These are phyloP conservation scores for Cornus suecica DNA, from an alignment of 148 eudicot species.

Conservation along the genomic window DNA sequence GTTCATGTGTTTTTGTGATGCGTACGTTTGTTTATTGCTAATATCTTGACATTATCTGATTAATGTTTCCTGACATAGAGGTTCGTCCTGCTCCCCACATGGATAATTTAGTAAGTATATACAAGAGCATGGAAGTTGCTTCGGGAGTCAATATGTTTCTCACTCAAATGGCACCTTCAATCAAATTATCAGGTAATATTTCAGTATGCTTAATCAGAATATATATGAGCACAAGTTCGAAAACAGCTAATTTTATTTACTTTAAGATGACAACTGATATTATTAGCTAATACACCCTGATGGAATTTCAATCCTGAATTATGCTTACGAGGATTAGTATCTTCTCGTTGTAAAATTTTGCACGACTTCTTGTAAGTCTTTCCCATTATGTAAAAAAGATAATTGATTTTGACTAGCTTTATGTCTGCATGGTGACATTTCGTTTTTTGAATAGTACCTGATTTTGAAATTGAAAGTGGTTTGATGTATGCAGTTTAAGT, in stretches of 20 bases:
- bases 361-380: background rate
- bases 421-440: background rate
- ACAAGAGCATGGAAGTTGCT: conserved; percentile 84
- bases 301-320: background rate
- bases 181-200: conserved; percentile 41
- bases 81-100: conserved; percentile 95
- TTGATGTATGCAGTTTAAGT: background rate
- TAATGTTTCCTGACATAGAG: conserved; percentile 39
- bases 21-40: background rate
- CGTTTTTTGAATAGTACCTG: background rate
- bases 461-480: background rate
- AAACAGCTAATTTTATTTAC: background rate
- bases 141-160: conserved; percentile 61
- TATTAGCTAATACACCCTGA: background rate
- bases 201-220: background rate
- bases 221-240: background rate
- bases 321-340: background rate
- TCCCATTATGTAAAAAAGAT: background rate
- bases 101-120: conserved; percentile 84
- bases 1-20: background rate
- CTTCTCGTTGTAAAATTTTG: background rate
- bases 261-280: too few relatives aligned
- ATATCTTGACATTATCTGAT: background rate
- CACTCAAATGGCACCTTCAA: conserved; percentile 45
- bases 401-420: background rate